A percentile compares a stretch with the other conserved stretches of the same genome.
Conservation (phyloP, 2,329 filamentous ascomycete species). For the Colletotrichum godetiae region DNA sequence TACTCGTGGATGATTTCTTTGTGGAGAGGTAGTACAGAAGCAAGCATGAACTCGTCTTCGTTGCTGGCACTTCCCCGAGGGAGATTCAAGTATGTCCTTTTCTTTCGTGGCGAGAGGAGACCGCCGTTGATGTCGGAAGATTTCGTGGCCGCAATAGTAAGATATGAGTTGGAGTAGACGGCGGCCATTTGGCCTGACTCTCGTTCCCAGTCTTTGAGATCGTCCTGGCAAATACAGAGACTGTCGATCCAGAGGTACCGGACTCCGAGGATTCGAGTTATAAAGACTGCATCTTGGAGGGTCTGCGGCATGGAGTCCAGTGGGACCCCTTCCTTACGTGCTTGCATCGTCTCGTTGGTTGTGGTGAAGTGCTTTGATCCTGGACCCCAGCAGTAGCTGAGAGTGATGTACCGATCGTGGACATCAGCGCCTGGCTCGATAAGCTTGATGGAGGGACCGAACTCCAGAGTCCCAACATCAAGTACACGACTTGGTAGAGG, state of each 20-base stretch:
- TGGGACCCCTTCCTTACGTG: not conserved
- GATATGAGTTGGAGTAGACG: slow-evolving; percentile 41
- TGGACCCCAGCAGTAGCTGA: slow-evolving; percentile 29
- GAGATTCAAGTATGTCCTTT: slow-evolving; percentile 5
- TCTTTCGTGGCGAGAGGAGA: slow-evolving; percentile 29
- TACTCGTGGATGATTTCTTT: not conserved
- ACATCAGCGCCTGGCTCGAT: slow-evolving; percentile 5
- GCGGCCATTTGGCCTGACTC: slow-evolving; percentile 40
- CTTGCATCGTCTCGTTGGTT: slow-evolving; percentile 15
- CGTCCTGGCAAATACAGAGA: slow-evolving; percentile 45
- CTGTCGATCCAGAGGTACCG: slow-evolving; percentile 46
- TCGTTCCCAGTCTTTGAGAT: slow-evolving; percentile 38
- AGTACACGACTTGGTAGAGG: slow-evolving; percentile 11
- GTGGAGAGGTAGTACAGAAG: slow-evolving; percentile 1
- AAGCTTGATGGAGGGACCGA: not conserved
- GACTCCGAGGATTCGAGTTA: slow-evolving; percentile 39
- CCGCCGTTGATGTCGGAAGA: slow-evolving; percentile 38
- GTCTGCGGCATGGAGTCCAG: slow-evolving; percentile 36
- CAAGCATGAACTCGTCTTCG: not conserved
- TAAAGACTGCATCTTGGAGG: slow-evolving; percentile 40
- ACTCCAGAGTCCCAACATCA: slow-evolving; percentile 2
- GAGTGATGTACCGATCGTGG: slow-evolving; percentile 10
- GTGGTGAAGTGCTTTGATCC: slow-evolving; percentile 10
- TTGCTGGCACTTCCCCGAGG: not conserved
- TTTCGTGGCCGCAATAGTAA: slow-evolving; percentile 41